These are phyloP conservation scores for Fraxinus greggii DNA, from an alignment of 305 asterid genomes.

Conservation along the genomic window DNA sequence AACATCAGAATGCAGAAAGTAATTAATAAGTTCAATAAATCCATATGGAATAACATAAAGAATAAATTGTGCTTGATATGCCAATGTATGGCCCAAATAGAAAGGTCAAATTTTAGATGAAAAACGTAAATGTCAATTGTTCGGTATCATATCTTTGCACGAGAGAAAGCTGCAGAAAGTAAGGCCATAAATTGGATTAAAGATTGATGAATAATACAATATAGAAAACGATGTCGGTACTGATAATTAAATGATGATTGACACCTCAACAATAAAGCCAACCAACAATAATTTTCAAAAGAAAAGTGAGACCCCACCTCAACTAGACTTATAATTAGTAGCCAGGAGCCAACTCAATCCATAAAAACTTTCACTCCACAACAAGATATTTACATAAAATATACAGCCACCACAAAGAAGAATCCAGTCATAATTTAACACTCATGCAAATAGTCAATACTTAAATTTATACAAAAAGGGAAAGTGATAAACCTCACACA, in stretches of 20 bases:
- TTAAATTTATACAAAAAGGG: too few species aligned
- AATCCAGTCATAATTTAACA: not conserved
- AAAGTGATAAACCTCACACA: not conserved
- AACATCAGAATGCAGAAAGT: not conserved
- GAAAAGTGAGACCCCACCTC: slow-evolving; percentile 21
- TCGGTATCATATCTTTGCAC: not conserved
- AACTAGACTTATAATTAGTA: not conserved
- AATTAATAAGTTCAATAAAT: not conserved
- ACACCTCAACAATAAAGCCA: slow-evolving; percentile 28
- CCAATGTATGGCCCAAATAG: not conserved
- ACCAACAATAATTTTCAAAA: slow-evolving; percentile 18
- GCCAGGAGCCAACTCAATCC: not conserved
- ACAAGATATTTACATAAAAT: not conserved
- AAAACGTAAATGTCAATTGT: not conserved
- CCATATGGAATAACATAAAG: not conserved
- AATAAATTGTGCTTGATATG: not conserved
- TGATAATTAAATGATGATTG: slow-evolving; percentile 17
- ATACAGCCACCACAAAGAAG: not conserved
- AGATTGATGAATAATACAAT: not conserved
- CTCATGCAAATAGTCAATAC: not conserved
- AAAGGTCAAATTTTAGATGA: not conserved
- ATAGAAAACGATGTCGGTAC: not conserved
- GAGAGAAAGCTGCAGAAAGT: not conserved
- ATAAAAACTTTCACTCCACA: not conserved
- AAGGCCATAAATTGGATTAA: not conserved